These are phyloP conservation scores for Bipolaris cookei DNA, from an alignment of 2,329 filamentous ascomycete species.

Conservation along the genomic window DNA sequence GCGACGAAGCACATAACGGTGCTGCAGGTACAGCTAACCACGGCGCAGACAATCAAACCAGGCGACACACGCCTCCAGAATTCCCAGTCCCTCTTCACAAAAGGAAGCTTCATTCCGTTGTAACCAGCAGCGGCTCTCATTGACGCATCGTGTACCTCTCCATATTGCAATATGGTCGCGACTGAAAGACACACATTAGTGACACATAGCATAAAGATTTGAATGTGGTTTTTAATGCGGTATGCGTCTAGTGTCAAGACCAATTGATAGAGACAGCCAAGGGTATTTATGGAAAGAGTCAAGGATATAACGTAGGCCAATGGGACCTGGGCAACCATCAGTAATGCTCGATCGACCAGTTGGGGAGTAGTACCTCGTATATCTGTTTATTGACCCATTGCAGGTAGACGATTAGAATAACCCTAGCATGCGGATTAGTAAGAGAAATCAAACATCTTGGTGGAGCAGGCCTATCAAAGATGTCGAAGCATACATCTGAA, in stretches of 20 bases:
- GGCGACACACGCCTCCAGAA: slow-evolving; percentile 14
- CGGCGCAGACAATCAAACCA: slow-evolving; percentile 6
- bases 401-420: slow-evolving; percentile 24
- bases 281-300: slow-evolving; percentile 19
- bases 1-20: slow-evolving; percentile 6
- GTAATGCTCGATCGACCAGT: neutral
- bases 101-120: slow-evolving; percentile 10
- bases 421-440: slow-evolving; percentile 7
- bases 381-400: slow-evolving; percentile 25
- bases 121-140: neutral
- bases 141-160: slow-evolving; percentile 13
- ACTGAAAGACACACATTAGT: slow-evolving; percentile 28
- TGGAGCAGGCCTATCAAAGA: neutral
- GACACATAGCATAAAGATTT: slow-evolving; percentile 29
- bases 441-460: neutral
- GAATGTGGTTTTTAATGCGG: slow-evolving; percentile 33
- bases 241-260: slow-evolving; percentile 33
- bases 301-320: slow-evolving; percentile 25
- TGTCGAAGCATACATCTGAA: slow-evolving; percentile 23
- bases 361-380: slow-evolving; percentile 10
- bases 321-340: slow-evolving; percentile 15
- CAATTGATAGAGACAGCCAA: slow-evolving; percentile 31
- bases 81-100: slow-evolving; percentile 22
- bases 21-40: slow-evolving; percentile 12
- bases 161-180: slow-evolving; percentile 28